Evolutionary conservation across 306 rosid species (phyloP).

Genomic region (Luffa aegyptiaca): DNA sequence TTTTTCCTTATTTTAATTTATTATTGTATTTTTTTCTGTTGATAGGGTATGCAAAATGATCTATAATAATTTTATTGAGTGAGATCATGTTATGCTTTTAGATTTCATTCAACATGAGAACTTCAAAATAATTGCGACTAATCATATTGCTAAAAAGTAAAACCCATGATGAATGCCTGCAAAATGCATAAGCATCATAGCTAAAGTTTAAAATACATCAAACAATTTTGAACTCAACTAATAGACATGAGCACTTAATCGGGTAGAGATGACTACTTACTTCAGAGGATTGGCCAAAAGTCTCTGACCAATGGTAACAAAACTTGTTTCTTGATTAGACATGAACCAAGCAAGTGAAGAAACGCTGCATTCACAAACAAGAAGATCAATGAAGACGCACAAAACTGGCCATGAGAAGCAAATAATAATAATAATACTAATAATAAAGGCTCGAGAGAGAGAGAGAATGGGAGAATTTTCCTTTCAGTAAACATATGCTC

Average conservation of each 20-base stretch:
- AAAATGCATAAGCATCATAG: background rate
- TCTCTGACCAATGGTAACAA: conserved; percentile 97
- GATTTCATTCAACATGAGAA: background rate
- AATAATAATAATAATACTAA: background rate
- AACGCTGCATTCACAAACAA: conserved; percentile 55
- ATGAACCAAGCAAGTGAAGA: conserved; percentile 99
- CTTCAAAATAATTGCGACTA: background rate
- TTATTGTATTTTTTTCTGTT: background rate
- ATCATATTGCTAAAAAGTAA: background rate
- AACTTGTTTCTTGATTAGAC: conserved; percentile 99
- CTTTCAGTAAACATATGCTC: conserved; percentile 98
- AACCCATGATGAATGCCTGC: background rate
- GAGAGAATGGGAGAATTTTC: conserved; percentile 19
- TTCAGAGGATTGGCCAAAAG: conserved; percentile 86
- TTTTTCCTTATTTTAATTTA: no score
- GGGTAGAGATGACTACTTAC: conserved; percentile 32
- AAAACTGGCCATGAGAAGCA: background rate
- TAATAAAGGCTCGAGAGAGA: background rate
- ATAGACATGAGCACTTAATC: background rate
- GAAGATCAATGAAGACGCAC: conserved; percentile 11
- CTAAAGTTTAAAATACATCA: background rate
- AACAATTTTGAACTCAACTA: background rate
- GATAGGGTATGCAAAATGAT: background rate
- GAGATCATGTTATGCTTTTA: background rate
- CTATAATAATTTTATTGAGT: background rate